phyloP scores from a whole-genome alignment of 768 basidiomycete species.

The Suillus cothurnatus region DNA sequence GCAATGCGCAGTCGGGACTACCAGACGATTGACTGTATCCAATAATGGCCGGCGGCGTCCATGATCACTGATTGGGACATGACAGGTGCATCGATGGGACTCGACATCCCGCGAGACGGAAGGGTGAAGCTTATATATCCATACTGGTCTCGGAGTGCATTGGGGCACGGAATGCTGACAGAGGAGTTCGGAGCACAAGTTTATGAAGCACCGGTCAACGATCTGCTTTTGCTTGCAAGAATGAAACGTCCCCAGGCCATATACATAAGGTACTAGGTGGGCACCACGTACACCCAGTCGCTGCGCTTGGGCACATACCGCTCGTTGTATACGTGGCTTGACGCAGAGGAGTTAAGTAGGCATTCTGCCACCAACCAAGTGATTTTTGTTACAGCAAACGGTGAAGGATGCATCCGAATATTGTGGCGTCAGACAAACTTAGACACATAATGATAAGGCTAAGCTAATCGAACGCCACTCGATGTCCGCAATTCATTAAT shows the following conservation, averaged over 20 bases:
- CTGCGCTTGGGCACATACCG: not conserved
- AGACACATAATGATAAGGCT: not conserved
- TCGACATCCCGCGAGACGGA: not conserved
- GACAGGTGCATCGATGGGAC: not conserved
- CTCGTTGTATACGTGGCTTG: not conserved
- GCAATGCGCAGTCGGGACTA: not conserved
- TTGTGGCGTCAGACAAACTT: not conserved
- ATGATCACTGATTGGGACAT: not conserved
- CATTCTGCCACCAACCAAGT: not conserved
- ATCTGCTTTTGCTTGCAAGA: not conserved
- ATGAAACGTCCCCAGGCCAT: not conserved
- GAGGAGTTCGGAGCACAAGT: not conserved
- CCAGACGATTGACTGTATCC: not conserved
- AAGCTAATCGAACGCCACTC: not conserved
- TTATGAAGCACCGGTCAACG: not conserved
- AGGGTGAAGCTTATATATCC: not conserved
- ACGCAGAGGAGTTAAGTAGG: not conserved
- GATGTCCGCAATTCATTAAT: not conserved
- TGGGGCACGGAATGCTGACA: not conserved
- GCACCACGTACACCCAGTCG: not conserved
- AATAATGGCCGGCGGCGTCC: conserved; percentile 1
- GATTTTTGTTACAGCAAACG: not conserved
- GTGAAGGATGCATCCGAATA: not conserved
- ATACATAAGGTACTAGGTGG: not conserved
- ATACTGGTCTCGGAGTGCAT: not conserved